Conservation (phyloP, 805 yeast species). For the Priceomyces castillae region DNA sequence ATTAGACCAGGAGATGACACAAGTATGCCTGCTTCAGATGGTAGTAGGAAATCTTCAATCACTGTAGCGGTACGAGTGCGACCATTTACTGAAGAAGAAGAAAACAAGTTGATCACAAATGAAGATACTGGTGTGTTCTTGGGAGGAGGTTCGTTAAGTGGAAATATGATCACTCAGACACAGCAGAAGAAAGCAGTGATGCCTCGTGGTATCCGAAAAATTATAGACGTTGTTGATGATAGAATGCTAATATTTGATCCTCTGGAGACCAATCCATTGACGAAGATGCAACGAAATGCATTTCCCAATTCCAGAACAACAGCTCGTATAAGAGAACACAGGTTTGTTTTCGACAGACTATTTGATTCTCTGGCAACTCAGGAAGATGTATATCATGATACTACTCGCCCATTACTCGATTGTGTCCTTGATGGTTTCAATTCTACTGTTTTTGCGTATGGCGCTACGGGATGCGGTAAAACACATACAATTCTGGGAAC, state of each 20-base stretch:
- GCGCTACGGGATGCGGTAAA: slow-evolving; percentile 98
- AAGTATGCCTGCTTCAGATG: not conserved
- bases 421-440: slow-evolving; percentile 81
- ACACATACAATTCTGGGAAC: slow-evolving; percentile 87
- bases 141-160: slow-evolving; percentile 52
- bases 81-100: slow-evolving; percentile 69
- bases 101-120: slow-evolving; percentile 41
- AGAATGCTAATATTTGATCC: slow-evolving; percentile 87
- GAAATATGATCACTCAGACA: slow-evolving; percentile 7
- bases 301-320: slow-evolving; percentile 37
- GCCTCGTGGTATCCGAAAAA: slow-evolving; percentile 60
- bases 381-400: slow-evolving; percentile 59
- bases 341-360: slow-evolving; percentile 77
- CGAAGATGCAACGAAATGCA: slow-evolving; percentile 45
- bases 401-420: slow-evolving; percentile 71
- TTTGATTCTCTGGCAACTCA: slow-evolving; percentile 69
- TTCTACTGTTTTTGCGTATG: slow-evolving; percentile 92
- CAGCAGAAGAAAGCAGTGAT: slow-evolving; percentile 17
- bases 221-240: slow-evolving; percentile 79
- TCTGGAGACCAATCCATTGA: slow-evolving; percentile 62
- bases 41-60: slow-evolving; percentile 51
- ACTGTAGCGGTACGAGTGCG: slow-evolving; percentile 79
- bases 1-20: not conserved
- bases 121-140: slow-evolving; percentile 42
- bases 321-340: slow-evolving; percentile 63